Base-by-base conservation (phyloP, 2,329 filamentous ascomycete genomes). In the Apiospora pterosperma region DNA sequence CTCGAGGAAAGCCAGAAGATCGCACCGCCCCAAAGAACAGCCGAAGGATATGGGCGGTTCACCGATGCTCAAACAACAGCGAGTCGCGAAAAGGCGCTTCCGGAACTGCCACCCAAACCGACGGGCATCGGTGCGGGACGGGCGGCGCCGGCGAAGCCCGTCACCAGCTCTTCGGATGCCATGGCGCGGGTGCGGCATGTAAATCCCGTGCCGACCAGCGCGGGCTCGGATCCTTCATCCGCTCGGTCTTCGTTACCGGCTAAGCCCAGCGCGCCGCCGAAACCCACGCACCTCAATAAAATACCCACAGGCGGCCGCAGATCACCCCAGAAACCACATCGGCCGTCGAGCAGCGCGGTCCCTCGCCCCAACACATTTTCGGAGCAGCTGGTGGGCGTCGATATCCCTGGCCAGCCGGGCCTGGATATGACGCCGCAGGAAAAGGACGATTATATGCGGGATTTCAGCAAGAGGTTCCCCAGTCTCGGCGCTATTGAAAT, bases 41-140 rank as follows among this genome's bases (percentile, higher is more conserved):
- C 94, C 0, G 90, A 94, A 68, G 95, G 95, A 0, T 98, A 98
- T 75, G 96, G 96, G 8, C 90, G 90, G 66, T 97, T 92, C 76
- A 93, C 94, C 23, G 91, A 89, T 67, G 76, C 78, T 3, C 76
- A 79, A 5, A 71, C 76, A 19, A 71, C 74, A 4, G 72, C 75
- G n/a, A 76, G 68, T 67, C 79, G 76, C 61, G 79, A 80, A 23
- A 80, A 79, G 67, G 67, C 77, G 31, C 69, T 77, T 0, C 84
- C 83, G 2, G 77, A 79, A 25, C 74, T 85, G 14, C 82, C 83
- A 7, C 78, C 83, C 28, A 90, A 90, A 71, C 83, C 85, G 3
- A 70, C 85, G 11, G 75, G 70, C 61, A 76, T 71, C 36, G 64
- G 63, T 67, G 65, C 71, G 65, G 70, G 21, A 21, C 16, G 34